These are phyloP conservation scores for Colletotrichum liriopes DNA, from an alignment of 2,329 filamentous ascomycete species.

Conservation along the genomic window DNA sequence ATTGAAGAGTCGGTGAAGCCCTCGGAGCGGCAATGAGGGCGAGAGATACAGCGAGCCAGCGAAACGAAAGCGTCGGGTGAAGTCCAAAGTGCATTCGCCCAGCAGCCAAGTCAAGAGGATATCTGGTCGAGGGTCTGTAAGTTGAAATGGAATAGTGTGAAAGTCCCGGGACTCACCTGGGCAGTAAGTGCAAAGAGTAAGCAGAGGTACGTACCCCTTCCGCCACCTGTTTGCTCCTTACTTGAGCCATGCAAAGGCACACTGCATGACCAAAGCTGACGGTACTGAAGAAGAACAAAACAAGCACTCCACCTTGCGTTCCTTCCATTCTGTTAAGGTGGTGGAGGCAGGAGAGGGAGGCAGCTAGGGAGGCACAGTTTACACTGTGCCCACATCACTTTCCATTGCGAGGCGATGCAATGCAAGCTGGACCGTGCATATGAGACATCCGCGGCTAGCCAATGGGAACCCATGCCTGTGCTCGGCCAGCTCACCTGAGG, in stretches of 20 bases:
- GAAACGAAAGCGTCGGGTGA: not conserved
- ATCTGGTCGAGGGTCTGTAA: not conserved
- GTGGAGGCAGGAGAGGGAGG: not conserved
- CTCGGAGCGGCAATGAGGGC: constrained; percentile 12
- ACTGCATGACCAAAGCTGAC: not conserved
- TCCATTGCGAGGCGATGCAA: not conserved
- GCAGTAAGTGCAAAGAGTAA: not conserved
- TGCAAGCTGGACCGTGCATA: constrained; percentile 6
- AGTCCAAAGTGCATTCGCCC: not conserved
- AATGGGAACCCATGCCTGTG: not conserved
- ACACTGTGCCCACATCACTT: constrained; percentile 7
- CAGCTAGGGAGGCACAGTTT: not conserved
- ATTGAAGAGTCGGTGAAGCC: constrained; percentile 18
- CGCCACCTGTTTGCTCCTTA: not conserved
- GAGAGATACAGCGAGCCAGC: constrained; percentile 35
- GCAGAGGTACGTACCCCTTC: not conserved
- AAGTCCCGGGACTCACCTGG: not conserved
- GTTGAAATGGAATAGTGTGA: not conserved
- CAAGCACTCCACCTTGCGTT: not conserved
- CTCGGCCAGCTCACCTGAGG: not conserved
- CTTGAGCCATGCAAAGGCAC: constrained; percentile 5
- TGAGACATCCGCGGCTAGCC: constrained; percentile 9
- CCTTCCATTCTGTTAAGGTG: not conserved
- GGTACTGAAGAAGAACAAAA: not conserved
- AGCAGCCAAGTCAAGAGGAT: not conserved